A percentile compares a stretch with the other conserved stretches of the same genome.
Evolutionary conservation across 192 early-diverging fungal species (phyloP).

Genomic region (Thoreauomyces humboldtii): DNA sequence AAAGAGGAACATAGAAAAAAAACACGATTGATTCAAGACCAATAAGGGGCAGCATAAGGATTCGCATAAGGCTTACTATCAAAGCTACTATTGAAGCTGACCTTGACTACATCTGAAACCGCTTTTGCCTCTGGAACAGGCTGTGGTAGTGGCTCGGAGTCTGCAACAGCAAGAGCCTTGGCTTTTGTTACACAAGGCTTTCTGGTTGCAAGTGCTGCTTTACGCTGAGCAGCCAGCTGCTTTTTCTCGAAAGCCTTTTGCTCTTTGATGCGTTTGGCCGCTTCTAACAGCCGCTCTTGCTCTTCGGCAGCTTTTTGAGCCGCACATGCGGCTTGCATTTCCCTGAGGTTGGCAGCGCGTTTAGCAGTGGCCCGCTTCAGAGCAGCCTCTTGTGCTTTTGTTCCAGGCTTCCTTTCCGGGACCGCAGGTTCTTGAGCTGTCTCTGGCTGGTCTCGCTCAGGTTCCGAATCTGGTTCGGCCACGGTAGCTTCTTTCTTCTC

Average conservation of each 20-base stretch:
- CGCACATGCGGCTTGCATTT: neutral
- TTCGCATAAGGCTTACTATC: neutral
- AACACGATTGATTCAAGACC: neutral
- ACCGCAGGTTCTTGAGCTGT: no score
- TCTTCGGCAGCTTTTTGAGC: neutral
- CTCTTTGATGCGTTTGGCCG: constrained; percentile 2
- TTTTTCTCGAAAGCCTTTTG: constrained; percentile 1
- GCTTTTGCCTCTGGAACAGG: neutral
- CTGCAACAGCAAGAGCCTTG: neutral
- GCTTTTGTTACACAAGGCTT: neutral
- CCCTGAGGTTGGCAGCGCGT: constrained; percentile 5
- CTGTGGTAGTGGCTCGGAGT: neutral
- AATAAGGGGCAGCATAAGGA: neutral
- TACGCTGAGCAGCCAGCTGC: neutral
- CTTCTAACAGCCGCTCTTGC: neutral
- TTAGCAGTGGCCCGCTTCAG: constrained; percentile 1
- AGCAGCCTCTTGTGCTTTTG: neutral
- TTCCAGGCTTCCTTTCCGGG: no score
- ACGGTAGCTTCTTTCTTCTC: no score
- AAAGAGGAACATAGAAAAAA: constrained; percentile 3
- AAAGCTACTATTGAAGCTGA: neutral
- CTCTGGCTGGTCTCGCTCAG: no score
- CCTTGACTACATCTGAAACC: neutral
- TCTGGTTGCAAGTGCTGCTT: neutral
- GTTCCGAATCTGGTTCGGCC: no score